phyloP scores from a whole-genome alignment of 2,329 filamentous ascomycete genomes.

The Talaromyces piceae region DNA sequence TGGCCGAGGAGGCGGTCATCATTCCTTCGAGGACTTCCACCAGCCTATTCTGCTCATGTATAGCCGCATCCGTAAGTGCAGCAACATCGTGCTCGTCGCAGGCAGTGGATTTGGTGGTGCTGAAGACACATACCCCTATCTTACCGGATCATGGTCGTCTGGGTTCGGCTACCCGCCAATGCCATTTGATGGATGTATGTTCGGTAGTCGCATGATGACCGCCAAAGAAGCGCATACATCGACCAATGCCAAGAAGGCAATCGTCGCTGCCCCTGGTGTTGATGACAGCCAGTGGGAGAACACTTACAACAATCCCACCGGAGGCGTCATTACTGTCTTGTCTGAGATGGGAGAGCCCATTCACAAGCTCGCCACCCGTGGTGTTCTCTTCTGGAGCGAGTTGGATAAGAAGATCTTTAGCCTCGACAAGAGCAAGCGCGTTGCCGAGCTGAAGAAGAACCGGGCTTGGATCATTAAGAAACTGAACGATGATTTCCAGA shows the following conservation, averaged over 20 bases:
- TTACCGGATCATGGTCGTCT: constrained; percentile 82
- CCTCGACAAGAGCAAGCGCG: constrained; percentile 87
- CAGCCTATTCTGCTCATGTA: constrained; percentile 89
- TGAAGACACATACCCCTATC: constrained; percentile 85
- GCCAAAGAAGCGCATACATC: constrained; percentile 88
- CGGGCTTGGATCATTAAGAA: constrained; percentile 90
- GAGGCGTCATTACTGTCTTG: constrained; percentile 90
- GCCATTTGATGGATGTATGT: constrained; percentile 88
- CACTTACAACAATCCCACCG: constrained; percentile 83
- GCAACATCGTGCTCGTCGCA: constrained; percentile 82
- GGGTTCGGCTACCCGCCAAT: constrained; percentile 82
- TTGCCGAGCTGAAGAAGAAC: constrained; percentile 80
- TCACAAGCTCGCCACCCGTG: constrained; percentile 94
- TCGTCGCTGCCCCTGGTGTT: constrained; percentile 75
- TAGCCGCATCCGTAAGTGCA: constrained; percentile 71
- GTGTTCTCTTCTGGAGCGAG: constrained; percentile 94
- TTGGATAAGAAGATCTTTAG: constrained; percentile 99
- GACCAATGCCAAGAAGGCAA: constrained; percentile 79
- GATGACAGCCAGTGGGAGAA: constrained; percentile 82
- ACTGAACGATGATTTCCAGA: constrained; percentile 92
- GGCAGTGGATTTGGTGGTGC: constrained; percentile 87
- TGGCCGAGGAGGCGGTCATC: constrained; percentile 85
- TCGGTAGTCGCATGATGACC: constrained; percentile 91
- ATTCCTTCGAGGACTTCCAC: constrained; percentile 94
- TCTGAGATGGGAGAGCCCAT: constrained; percentile 99